A percentile compares a stretch with the other conserved stretches of the same genome.
Conservation (phyloP, 805 yeast genomes). For the Lipomyces mesembrius region DNA sequence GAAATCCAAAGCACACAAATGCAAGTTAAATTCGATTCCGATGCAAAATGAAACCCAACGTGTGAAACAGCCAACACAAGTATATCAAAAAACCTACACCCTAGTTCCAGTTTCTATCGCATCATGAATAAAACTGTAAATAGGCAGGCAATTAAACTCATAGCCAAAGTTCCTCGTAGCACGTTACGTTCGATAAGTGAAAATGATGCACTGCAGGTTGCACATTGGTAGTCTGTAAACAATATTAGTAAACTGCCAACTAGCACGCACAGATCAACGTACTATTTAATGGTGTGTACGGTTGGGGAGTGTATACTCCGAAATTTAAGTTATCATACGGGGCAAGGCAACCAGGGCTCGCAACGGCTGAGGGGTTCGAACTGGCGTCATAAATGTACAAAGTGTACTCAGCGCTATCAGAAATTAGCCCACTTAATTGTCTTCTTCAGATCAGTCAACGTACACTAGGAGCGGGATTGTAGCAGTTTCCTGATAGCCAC, state of each 20-base stretch:
- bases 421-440: neutral
- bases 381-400: slow-evolving; percentile 47
- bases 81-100: neutral
- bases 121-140: slow-evolving; percentile 22
- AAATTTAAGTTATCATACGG: slow-evolving; percentile 43
- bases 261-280: neutral
- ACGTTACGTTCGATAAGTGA: slow-evolving; percentile 22
- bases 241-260: neutral
- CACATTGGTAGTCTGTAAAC: slow-evolving; percentile 21
- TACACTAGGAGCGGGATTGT: slow-evolving; percentile 31
- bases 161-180: slow-evolving; percentile 13
- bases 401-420: slow-evolving; percentile 46
- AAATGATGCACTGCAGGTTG: slow-evolving; percentile 27
- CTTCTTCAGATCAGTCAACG: slow-evolving; percentile 6
- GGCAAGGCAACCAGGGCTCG: slow-evolving; percentile 47
- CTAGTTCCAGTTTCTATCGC: slow-evolving; percentile 3
- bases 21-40: neutral
- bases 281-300: slow-evolving; percentile 42
- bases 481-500: slow-evolving; percentile 40
- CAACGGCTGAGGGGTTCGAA: slow-evolving; percentile 40
- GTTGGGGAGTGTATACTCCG: slow-evolving; percentile 48
- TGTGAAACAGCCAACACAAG: neutral
- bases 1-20: neutral
- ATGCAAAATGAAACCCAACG: neutral
- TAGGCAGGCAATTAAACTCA: slow-evolving; percentile 15